These are phyloP conservation scores for Microsporum ferrugineum DNA, from an alignment of 2,329 filamentous ascomycete species.

Conservation along the genomic window DNA sequence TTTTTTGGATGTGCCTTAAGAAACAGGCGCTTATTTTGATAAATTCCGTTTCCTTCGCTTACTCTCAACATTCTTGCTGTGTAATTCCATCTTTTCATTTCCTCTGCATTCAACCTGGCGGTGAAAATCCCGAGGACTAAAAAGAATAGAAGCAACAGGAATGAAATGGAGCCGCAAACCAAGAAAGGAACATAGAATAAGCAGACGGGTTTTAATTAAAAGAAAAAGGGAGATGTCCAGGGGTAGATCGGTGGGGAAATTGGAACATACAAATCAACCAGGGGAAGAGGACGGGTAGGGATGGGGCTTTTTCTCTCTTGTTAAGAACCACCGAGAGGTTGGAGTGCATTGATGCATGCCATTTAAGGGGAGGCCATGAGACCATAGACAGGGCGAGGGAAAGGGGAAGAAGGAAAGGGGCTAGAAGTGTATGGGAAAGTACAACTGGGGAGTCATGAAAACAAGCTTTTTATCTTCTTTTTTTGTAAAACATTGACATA, in stretches of 20 bases:
- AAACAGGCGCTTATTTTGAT: constrained; percentile 15
- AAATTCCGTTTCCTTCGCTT: constrained; percentile 4
- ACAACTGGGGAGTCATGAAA: background rate
- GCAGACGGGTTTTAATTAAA: constrained; percentile 1
- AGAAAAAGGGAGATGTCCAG: background rate
- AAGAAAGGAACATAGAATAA: constrained; percentile 9
- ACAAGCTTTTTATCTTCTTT: constrained; percentile 2
- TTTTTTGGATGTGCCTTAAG: constrained; percentile 12
- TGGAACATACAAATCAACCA: background rate
- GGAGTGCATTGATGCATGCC: background rate
- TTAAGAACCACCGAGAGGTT: background rate
- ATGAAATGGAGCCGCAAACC: background rate
- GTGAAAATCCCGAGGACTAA: background rate
- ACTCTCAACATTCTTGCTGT: background rate
- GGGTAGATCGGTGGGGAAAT: constrained; percentile 6
- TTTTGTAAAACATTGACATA: background rate
- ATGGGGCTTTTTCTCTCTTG: background rate
- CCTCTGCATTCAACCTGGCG: background rate
- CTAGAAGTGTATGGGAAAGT: background rate
- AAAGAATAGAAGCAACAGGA: background rate
- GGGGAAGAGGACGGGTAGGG: background rate
- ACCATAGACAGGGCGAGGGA: background rate
- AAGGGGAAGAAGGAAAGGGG: background rate
- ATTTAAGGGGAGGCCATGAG: background rate
- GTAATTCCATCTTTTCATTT: background rate